Base-by-base conservation (phyloP, 2,329 filamentous ascomycete species). In the Rugonectria rugulosa region DNA sequence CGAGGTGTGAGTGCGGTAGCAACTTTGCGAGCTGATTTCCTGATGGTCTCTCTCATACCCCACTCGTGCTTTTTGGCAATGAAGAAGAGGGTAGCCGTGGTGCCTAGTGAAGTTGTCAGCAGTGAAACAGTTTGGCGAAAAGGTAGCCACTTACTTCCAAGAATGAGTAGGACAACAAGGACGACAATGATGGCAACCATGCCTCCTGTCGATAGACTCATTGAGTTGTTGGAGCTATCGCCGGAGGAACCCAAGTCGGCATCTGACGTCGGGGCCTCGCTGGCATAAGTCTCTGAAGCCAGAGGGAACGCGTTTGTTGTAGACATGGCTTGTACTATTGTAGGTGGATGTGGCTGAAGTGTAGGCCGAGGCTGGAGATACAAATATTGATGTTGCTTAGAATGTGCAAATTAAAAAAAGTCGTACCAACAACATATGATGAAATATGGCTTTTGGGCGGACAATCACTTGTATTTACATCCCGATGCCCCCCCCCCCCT, bases 21-120 rank as follows among this genome's bases (percentile, higher is more conserved):
- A 23, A 88, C 84, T 67, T 79, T 85, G 59, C 79, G 81, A 26
- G 86, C 85, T 2, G 90, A 92, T 61, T 84, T 85, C 51, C 88
- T 83, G 53, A 96, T 79, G 24, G 81, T 89, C 69, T 90, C 85
- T 55, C 87, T 85, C 63, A 95, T 79, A 62, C 87, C 89, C 91
- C 91, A 95, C 73, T 93, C 90, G 41, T 88, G 85, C 77, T 91
- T 92, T 80, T 95, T 95, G 51, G 91, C 89, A 31, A 94, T 72
- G 72, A 88, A 91, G 77, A 90, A 96, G 23, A 95, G 83, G 3
- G 85, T 76, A 3, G 86, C 84, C 27, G 83, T 88, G 19, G 79
- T 80, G 59, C 88, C 89, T 89, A 62, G 34, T 9, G 6, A 11
- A 27, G 45, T 14, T 7, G 56, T 68, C 47, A 68, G 63, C 27